Conservation (phyloP, 176 grass and related monocot genomes). For the Raddia distichophylla region DNA sequence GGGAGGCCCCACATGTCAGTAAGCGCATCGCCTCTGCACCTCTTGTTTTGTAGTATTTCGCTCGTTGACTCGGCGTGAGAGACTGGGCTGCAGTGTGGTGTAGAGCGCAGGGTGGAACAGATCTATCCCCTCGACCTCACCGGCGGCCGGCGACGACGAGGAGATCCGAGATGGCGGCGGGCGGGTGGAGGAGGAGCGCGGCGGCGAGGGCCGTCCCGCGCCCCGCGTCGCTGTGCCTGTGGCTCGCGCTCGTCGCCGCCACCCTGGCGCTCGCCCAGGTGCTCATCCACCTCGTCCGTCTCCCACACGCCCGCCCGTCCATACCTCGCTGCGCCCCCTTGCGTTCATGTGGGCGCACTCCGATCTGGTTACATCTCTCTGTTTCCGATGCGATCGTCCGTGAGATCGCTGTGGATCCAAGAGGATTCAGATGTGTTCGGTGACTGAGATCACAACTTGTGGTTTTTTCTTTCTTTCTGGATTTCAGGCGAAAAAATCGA, state of each 20-base stretch:
- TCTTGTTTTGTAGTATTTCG: background rate
- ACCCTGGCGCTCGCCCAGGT: constrained; percentile 86
- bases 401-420: constrained; percentile 27
- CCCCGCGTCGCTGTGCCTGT: constrained; percentile 47
- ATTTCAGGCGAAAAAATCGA: constrained; percentile 68
- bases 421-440: background rate
- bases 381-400: background rate
- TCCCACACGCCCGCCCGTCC: constrained; percentile 19
- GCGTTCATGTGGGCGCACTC: background rate
- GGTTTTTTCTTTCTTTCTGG: background rate
- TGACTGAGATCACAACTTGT: background rate
- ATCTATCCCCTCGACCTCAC: constrained; percentile 24
- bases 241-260: constrained; percentile 62
- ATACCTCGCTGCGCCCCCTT: background rate
- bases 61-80: background rate
- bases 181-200: constrained; percentile 39
- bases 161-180: constrained; percentile 51
- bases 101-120: constrained; percentile 28
- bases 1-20: constrained; percentile 16
- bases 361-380: background rate
- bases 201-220: constrained; percentile 21
- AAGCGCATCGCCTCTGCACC: background rate
- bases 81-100: background rate
- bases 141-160: constrained; percentile 15
- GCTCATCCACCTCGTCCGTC: constrained; percentile 64